Conservation (phyloP, 1,284 basidiomycete genomes). For the Xerocomus amazonicus region DNA sequence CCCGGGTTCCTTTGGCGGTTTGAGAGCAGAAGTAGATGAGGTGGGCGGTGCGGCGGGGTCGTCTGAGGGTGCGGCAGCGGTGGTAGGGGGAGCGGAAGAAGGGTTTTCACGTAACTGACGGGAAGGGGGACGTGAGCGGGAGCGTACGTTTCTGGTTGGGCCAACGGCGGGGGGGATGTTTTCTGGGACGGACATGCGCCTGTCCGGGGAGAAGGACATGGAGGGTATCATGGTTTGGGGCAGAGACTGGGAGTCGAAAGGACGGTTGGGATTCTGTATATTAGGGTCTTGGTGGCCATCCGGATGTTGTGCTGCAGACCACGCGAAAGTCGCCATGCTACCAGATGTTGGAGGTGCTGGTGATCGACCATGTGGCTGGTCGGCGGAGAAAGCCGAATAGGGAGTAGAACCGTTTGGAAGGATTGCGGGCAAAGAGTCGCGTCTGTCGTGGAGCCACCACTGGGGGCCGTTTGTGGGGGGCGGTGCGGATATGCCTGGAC, state of each 20-base stretch:
- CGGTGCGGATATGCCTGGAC: slow-evolving; percentile 15
- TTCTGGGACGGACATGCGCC: slow-evolving; percentile 72
- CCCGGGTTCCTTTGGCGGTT: slow-evolving; percentile 44
- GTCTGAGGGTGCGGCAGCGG: slow-evolving; percentile 37
- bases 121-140: slow-evolving; percentile 70
- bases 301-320: slow-evolving; percentile 57
- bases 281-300: slow-evolving; percentile 39
- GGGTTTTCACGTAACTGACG: slow-evolving; percentile 48
- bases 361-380: slow-evolving; percentile 61
- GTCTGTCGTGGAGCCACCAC: slow-evolving; percentile 63
- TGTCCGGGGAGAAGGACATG: slow-evolving; percentile 55
- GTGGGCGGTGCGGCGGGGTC: slow-evolving; percentile 37
- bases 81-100: slow-evolving; percentile 33
- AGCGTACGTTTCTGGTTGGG: slow-evolving; percentile 54
- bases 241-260: slow-evolving; percentile 37
- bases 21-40: slow-evolving; percentile 29
- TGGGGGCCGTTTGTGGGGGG: slow-evolving; percentile 26
- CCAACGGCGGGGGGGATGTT: slow-evolving; percentile 43
- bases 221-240: slow-evolving; percentile 52
- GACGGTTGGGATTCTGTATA: slow-evolving; percentile 37
- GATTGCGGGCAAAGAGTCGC: slow-evolving; percentile 67
- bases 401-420: slow-evolving; percentile 59
- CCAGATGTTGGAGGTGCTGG: slow-evolving; percentile 55
- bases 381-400: slow-evolving; percentile 59
- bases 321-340: slow-evolving; percentile 66